Base-by-base conservation (phyloP, 192 early-diverging fungal genomes). In the Fimicolochytrium jonesii region DNA sequence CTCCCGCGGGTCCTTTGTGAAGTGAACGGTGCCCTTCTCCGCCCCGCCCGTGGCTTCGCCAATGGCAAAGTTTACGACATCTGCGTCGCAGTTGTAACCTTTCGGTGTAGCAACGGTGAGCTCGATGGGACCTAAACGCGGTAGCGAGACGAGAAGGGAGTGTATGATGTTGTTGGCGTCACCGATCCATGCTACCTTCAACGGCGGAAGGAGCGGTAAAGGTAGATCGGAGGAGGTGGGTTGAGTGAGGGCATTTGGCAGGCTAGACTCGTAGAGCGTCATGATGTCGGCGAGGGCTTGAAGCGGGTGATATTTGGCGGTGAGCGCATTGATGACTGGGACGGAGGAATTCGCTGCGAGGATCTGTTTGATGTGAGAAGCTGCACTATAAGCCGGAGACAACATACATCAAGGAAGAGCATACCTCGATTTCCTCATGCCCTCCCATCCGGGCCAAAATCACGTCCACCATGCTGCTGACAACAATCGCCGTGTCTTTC, bases 91-190 rank as follows among this genome's bases (percentile, higher is more conserved):
- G 34, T 81, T 73, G 71, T 99, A 97, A 9, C 86, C 87, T 29
- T 72, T 66, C 10, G 97, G 97, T 4, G 90, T 93, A 33, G 94
- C 93, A 31, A 91, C 89, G 9, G 77, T 66, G 48, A 97, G 72
- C 54, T 84, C 71, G 46, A 95, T 75, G 1, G 56, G 44, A 3
- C 94, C 96, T 41, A 94, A 69, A 54, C 95, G 92, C 22, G 94
- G 93, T 59, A 94, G 78, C 4, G 92, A 85, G 5, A 91, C 81
- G 59, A 99, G 71, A 64, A 99, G 82, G 52, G 91, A 92, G 60
- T 95, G 89, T 31, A 95, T 67, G 42, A 98, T 90, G 76, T 98
- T 98, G 74, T 99, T 99, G n/a, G 90, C 84, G 60, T 99, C 97
- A 47, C 97, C 97, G 4, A 99, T 88, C 97, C 97, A 99, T n/a